phyloP scores from a whole-genome alignment of 106 monocot genomes.

The Phalaenopsis equestris region DNA sequence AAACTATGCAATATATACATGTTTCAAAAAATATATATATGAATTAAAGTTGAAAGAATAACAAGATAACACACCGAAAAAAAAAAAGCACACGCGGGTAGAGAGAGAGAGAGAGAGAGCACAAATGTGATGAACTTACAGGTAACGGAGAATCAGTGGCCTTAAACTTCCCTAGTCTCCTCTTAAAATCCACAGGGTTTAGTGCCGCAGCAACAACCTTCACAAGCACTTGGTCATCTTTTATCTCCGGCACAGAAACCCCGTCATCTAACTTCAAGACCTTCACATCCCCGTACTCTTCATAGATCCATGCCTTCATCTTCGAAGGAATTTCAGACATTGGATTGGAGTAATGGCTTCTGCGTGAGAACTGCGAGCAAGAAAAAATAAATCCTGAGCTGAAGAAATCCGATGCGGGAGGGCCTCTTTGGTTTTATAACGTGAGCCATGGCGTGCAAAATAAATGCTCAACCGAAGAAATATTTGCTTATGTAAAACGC shows the following conservation, averaged over 20 bases:
- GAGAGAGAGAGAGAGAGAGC: background rate
- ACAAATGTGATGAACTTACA: slow-evolving; percentile 24
- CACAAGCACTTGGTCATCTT: slow-evolving; percentile 84
- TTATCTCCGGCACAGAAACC: slow-evolving; percentile 56
- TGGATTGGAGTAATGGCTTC: too few species aligned
- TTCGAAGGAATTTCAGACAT: slow-evolving; percentile 25
- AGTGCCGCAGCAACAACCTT: slow-evolving; percentile 74
- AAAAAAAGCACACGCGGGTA: too few species aligned
- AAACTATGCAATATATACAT: too few species aligned
- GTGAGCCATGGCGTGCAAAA: too few species aligned
- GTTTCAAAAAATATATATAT: background rate
- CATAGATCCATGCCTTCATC: slow-evolving; percentile 90
- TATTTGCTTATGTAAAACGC: too few species aligned
- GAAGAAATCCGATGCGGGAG: too few species aligned
- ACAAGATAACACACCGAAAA: background rate
- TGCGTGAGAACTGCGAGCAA: too few species aligned
- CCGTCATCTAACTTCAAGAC: slow-evolving; percentile 51
- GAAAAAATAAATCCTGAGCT: too few species aligned
- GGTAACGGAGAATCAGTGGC: slow-evolving; percentile 78
- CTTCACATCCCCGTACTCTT: slow-evolving; percentile 61
- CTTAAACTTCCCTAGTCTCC: slow-evolving; percentile 80
- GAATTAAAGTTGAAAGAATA: background rate
- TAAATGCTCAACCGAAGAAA: too few species aligned
- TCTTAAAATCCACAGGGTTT: slow-evolving; percentile 92
- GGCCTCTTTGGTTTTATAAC: too few species aligned